Evolutionary conservation across 257 asterid species (phyloP).

Genomic region (Schizonepeta tenuifolia): DNA sequence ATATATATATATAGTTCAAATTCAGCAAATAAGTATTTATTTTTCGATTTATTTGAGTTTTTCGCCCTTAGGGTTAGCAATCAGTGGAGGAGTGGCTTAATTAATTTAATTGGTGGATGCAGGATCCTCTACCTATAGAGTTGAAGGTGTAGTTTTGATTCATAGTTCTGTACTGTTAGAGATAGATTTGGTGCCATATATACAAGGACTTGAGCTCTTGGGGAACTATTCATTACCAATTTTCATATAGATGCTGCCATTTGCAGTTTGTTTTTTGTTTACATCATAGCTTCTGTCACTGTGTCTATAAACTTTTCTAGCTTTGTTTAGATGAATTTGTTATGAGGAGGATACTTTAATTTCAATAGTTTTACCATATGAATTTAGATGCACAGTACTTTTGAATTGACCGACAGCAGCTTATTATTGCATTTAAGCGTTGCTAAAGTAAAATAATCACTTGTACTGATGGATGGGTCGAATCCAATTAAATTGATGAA

Average conservation of each 20-base stretch:
- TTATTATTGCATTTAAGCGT: too few species aligned
- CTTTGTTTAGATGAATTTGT: background rate
- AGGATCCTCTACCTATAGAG: slow-evolving; percentile 41
- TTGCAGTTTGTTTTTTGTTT: slow-evolving; percentile 3
- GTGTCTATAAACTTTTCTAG: background rate
- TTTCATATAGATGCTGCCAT: slow-evolving; percentile 32
- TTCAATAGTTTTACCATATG: too few species aligned
- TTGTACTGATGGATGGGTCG: too few species aligned
- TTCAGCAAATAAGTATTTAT: slow-evolving; percentile 41
- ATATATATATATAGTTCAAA: slow-evolving; percentile 44
- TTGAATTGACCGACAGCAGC: too few species aligned
- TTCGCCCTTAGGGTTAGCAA: slow-evolving; percentile 43
- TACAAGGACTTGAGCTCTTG: slow-evolving; percentile 24
- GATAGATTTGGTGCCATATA: slow-evolving; percentile 25
- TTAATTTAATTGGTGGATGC: slow-evolving; percentile 44
- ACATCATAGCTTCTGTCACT: background rate
- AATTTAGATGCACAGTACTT: too few species aligned
- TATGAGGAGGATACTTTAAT: too few species aligned
- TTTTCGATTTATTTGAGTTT: slow-evolving; percentile 32
- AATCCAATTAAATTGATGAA: too few species aligned
- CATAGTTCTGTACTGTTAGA: slow-evolving; percentile 33
- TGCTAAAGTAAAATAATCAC: too few species aligned
- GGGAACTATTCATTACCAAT: background rate
- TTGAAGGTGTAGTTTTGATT: slow-evolving; percentile 50
- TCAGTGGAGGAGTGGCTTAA: slow-evolving; percentile 37